Evolutionary conservation across 2,329 filamentous ascomycete genomes (phyloP), one percentile per base, ranked within the genome.

Genomic region (Aureobasidium subglaciale): DNA sequence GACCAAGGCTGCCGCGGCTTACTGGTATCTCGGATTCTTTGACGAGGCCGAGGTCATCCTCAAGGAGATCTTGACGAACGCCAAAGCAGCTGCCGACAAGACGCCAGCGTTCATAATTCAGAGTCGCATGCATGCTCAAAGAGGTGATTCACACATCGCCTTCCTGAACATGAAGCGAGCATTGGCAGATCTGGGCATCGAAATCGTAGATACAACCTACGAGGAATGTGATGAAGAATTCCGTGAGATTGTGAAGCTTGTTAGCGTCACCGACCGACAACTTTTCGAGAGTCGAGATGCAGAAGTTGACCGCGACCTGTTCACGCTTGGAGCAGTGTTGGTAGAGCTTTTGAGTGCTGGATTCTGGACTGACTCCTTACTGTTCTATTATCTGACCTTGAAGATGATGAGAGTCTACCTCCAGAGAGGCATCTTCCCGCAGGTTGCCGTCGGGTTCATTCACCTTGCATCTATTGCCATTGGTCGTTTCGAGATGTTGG

Each of bases 101-200:
- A 88, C 88, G 1, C 85, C 88, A 8, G 88, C 89, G 0, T 95
- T 86, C 73, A 86, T 96, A 37, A 75, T 96, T 32, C 85, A 90
- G 66, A 90, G 88, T 5, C 83, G 90, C 48, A 86, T 96, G 42
- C 83, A 85, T 63, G 83, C 87, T 1, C 84, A 91, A 64, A 79
- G 80, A 55, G 90, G 90, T 1, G 83, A 95, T 60, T 82, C 84
- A 25, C 72, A 77, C 20, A 79, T 79, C 4, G 88, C 90, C 0
- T 83, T 95, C 62, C 72, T 78, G 29, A 81, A 82, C 1, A 74
- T 96, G 22, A 85, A 85, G 63, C 79, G 84, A 42, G 90, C 88
- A 59, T 73, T 96, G 15, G 73, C 72, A 25, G 85, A 85, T 11
- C 77, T 96, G 11, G 87, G 82, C 3, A 78, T 91, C 15, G 70